phyloP scores from a whole-genome alignment of 352 stramenopile species.

The Pythium plurisporium region DNA sequence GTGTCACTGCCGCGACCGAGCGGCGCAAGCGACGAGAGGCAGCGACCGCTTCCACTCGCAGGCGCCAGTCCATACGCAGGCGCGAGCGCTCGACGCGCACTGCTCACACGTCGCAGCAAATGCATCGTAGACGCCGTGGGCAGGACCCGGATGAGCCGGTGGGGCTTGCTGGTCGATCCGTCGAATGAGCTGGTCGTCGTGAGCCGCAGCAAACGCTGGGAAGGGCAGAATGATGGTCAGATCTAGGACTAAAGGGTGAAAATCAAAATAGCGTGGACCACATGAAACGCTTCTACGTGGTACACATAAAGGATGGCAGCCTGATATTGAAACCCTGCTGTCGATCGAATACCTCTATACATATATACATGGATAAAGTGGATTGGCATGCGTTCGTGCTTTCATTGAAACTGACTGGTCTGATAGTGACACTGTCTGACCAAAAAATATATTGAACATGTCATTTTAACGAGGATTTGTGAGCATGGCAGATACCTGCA shows the following conservation, averaged over 20 bases:
- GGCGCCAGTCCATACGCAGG: slow-evolving; percentile 9
- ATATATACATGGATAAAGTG: background rate
- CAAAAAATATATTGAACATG: background rate
- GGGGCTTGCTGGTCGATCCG: background rate
- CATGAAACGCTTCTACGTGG: background rate
- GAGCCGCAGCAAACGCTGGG: slow-evolving; percentile 4
- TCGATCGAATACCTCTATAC: background rate
- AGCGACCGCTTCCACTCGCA: slow-evolving; percentile 7
- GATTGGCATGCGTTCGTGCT: background rate
- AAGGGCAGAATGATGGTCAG: slow-evolving; percentile 17
- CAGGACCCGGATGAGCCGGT: background rate
- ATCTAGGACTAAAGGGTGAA: slow-evolving; percentile 4
- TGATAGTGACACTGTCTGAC: background rate
- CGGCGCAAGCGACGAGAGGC: background rate
- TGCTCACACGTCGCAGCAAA: slow-evolving; percentile 18
- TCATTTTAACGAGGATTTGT: background rate
- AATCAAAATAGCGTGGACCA: background rate
- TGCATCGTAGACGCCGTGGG: slow-evolving; percentile 25
- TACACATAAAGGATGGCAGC: background rate
- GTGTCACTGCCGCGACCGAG: background rate
- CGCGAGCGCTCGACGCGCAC: slow-evolving; percentile 29
- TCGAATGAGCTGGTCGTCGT: background rate
- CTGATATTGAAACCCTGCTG: slow-evolving; percentile 2
- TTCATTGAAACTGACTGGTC: slow-evolving; percentile 6
- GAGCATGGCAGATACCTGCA: background rate